Percentiles rank a stretch among this genome's conserved stretches.
phyloP scores from a whole-genome alignment of 441 rosid species.

The Erodium chrysanthum region DNA sequence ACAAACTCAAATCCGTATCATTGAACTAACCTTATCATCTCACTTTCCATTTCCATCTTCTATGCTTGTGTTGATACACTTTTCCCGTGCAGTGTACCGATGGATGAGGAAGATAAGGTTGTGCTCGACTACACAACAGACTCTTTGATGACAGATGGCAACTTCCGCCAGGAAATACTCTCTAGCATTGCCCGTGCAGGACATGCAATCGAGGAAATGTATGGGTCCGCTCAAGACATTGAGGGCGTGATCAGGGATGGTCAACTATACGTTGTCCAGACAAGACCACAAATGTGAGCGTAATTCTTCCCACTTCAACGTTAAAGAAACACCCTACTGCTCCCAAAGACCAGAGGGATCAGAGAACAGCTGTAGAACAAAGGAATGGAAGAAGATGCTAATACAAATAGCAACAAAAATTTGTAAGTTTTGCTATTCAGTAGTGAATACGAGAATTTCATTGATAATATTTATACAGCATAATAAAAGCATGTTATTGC shows the following conservation, averaged over 20 bases:
- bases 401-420: neutral
- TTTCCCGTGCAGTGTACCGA: slow-evolving; percentile 65
- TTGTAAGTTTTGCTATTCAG: neutral
- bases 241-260: slow-evolving; percentile 90
- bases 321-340: neutral
- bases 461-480: neutral
- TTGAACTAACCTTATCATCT: neutral
- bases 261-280: slow-evolving; percentile 81
- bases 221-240: slow-evolving; percentile 83
- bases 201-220: slow-evolving; percentile 65
- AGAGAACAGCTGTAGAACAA: neutral
- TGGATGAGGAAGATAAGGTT: slow-evolving; percentile 79
- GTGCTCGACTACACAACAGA: slow-evolving; percentile 75
- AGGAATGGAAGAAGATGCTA: neutral
- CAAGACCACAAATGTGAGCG: slow-evolving; percentile 85
- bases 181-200: slow-evolving; percentile 74
- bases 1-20: neutral
- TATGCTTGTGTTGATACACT: too few species aligned
- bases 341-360: neutral
- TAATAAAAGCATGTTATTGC: neutral
- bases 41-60: neutral
- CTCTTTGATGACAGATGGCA: slow-evolving; percentile 48
- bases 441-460: neutral
- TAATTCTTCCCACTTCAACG: slow-evolving; percentile 3
- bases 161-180: slow-evolving; percentile 55